phyloP scores from a whole-genome alignment of 2,329 filamentous ascomycete species.

The Cercospora citrullina region DNA sequence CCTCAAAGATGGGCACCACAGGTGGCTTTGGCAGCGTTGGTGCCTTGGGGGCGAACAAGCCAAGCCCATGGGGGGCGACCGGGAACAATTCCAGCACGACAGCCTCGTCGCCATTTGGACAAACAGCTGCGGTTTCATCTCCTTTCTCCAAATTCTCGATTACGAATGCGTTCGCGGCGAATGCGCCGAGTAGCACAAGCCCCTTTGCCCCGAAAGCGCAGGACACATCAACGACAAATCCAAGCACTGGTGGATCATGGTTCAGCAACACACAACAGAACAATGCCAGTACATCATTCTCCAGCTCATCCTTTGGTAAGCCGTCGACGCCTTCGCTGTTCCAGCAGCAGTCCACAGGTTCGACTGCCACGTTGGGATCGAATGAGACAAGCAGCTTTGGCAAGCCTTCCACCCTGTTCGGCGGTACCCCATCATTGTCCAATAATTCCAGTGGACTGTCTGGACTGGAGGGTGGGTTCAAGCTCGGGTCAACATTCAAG shows the following conservation, averaged over 20 bases:
- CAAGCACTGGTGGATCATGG: not conserved
- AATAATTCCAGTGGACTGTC: conserved; percentile 34
- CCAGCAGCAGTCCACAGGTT: conserved; percentile 39
- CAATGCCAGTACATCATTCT: conserved; percentile 22
- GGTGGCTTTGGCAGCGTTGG: conserved; percentile 18
- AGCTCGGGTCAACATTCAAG: conserved; percentile 67
- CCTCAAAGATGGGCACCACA: conserved; percentile 10
- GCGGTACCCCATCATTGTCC: conserved; percentile 31
- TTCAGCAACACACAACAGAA: conserved; percentile 9
- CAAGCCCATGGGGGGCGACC: conserved; percentile 10
- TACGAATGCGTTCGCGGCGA: not conserved
- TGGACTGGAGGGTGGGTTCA: conserved; percentile 56
- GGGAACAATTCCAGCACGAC: not conserved
- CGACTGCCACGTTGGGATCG: conserved; percentile 45
- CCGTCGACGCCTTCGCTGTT: conserved; percentile 16
- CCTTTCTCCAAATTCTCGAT: conserved; percentile 5
- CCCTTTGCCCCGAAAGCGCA: not conserved
- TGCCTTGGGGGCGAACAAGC: conserved; percentile 9
- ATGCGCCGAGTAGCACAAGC: not conserved
- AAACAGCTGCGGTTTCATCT: conserved; percentile 2
- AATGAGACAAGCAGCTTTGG: conserved; percentile 36
- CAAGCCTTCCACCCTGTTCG: conserved; percentile 33
- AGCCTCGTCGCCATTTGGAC: conserved; percentile 27
- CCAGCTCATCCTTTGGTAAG: conserved; percentile 19
- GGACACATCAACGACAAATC: not conserved